Evolutionary conservation across 2,329 filamentous ascomycete genomes (phyloP).

Genomic region (Malbranchea cinnamomea): DNA sequence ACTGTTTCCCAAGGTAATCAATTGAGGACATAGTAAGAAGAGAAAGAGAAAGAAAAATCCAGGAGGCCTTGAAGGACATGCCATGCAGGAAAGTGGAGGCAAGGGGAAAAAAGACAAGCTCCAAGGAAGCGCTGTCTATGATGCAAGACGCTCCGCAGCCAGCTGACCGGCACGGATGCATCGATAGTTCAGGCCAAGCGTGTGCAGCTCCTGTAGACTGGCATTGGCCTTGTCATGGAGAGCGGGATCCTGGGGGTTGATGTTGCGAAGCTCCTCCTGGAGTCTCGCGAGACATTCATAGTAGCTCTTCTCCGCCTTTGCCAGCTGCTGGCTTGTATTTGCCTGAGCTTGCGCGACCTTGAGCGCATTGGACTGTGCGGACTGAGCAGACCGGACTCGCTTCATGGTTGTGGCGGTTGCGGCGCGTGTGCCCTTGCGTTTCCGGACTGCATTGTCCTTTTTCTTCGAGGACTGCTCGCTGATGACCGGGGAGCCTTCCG

Average conservation of each 20-base stretch:
- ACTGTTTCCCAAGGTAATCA: too few species aligned
- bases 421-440: constrained; percentile 22
- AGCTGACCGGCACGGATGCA: constrained; percentile 28
- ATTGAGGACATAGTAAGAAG: too few species aligned
- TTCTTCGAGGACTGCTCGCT: constrained; percentile 17
- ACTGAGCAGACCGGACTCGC: constrained; percentile 24
- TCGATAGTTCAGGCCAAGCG: constrained; percentile 28
- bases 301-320: constrained; percentile 28
- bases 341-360: constrained; percentile 21
- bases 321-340: constrained; percentile 25
- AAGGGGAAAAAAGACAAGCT: too few species aligned
- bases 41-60: too few species aligned
- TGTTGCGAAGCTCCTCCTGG: constrained; percentile 24
- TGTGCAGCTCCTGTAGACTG: constrained; percentile 29
- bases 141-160: constrained; percentile 20
- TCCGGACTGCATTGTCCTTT: constrained; percentile 25
- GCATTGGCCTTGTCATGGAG: constrained; percentile 31
- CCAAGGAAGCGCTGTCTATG: too few species aligned
- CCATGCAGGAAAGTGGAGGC: too few species aligned
- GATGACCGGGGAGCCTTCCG: constrained; percentile 22
- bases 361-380: constrained; percentile 19
- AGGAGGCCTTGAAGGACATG: too few species aligned
- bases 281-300: constrained; percentile 26
- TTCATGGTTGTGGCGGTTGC: constrained; percentile 28
- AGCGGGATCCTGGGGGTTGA: constrained; percentile 25